A percentile compares a stretch with the other conserved stretches of the same genome.
Conservation (phyloP, 2,329 filamentous ascomycete genomes). For the Aureobasidium melanogenum region DNA sequence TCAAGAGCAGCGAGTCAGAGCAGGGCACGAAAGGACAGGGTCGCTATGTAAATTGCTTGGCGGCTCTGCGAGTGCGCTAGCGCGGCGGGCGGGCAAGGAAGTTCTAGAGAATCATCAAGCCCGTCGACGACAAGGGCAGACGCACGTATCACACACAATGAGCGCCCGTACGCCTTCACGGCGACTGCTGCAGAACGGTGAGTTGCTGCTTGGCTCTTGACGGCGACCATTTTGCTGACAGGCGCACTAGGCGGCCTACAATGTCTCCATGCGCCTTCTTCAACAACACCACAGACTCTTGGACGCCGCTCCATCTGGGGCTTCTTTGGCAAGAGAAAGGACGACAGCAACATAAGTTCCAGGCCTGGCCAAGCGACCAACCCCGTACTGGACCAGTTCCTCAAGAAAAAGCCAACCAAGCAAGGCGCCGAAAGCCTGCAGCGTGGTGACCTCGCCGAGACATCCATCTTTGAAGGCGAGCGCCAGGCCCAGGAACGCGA, state of each 20-base stretch:
- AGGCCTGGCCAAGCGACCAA: constrained; percentile 25
- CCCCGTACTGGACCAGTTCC: constrained; percentile 55
- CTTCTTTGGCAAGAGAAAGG: constrained; percentile 17
- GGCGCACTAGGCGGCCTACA: constrained; percentile 12
- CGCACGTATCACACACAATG: constrained; percentile 38
- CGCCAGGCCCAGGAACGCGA: constrained; percentile 18
- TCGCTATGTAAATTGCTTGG: neutral
- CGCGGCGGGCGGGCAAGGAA: neutral
- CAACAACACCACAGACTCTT: constrained; percentile 10
- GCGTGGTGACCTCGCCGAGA: constrained; percentile 38
- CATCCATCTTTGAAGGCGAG: constrained; percentile 45
- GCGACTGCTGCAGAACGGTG: constrained; percentile 54
- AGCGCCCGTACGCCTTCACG: constrained; percentile 55
- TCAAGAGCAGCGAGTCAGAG: neutral
- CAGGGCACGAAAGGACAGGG: neutral
- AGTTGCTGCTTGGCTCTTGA: constrained; percentile 17
- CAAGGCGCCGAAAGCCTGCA: constrained; percentile 12
- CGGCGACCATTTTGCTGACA: neutral
- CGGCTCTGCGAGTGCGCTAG: neutral
- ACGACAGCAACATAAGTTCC: neutral
- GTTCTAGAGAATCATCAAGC: neutral
- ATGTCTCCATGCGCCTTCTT: constrained; percentile 14
- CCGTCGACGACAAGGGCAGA: neutral
- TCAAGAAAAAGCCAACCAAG: constrained; percentile 27
- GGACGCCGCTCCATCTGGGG: constrained; percentile 16